Percentiles rank a stretch among this genome's conserved stretches.
Conservation (phyloP, 179 eudicot species). For the Amaranthus tricolor region DNA sequence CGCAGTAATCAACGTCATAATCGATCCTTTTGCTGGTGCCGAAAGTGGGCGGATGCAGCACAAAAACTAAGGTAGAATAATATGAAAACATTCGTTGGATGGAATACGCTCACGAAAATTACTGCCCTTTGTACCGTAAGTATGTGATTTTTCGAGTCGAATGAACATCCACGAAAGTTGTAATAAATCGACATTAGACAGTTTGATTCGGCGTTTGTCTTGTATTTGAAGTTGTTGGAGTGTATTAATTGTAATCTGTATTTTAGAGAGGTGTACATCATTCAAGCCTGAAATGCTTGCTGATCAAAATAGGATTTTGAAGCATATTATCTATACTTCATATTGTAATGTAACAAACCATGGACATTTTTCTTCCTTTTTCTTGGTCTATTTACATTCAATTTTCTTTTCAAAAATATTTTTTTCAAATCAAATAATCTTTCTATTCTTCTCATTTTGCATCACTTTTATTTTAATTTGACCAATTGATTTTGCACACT, state of each 20-base stretch:
- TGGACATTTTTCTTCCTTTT: background rate
- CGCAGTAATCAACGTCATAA: conserved; percentile 81
- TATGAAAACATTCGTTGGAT: background rate
- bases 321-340: background rate
- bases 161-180: conserved; percentile 2
- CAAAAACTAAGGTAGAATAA: conserved; percentile 56
- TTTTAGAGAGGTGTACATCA: background rate
- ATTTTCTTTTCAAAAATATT: no score
- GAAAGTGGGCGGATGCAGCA: conserved; percentile 95
- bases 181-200: conserved; percentile 11
- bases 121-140: background rate
- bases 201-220: conserved; percentile 1
- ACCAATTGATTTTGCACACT: no score
- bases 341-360: no score
- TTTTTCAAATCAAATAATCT: no score
- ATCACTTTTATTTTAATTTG: no score
- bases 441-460: no score
- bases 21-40: conserved; percentile 90
- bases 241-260: conserved; percentile 9
- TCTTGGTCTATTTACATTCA: background rate
- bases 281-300: conserved; percentile 6
- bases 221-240: conserved; percentile 10
- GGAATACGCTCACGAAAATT: background rate
- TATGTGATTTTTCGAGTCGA: background rate
- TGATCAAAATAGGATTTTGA: background rate